Conservation (phyloP, 352 stramenopile species). For the Saprolegnia parasitica region DNA sequence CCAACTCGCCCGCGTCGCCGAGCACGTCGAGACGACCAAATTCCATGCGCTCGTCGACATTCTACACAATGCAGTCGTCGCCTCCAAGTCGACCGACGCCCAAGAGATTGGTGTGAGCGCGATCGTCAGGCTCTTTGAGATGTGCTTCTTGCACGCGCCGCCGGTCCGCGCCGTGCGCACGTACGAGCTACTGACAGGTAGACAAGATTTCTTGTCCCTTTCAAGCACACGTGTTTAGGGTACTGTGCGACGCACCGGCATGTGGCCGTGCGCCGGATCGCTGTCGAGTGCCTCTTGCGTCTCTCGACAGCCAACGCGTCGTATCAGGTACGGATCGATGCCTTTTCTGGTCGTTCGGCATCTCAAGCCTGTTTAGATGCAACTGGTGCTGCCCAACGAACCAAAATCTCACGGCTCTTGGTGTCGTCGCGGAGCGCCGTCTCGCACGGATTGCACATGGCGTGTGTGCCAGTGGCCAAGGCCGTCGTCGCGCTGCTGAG, state of each 20-base stretch:
- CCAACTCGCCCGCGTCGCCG: constrained; percentile 62
- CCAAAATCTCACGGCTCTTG: constrained; percentile 66
- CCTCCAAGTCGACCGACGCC: constrained; percentile 62
- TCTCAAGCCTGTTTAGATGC: constrained; percentile 3
- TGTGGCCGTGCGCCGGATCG: constrained; percentile 47
- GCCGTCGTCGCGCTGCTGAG: constrained; percentile 63
- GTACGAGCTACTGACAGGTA: constrained; percentile 71
- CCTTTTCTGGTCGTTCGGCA: neutral
- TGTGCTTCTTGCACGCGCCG: constrained; percentile 74
- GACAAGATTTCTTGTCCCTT: constrained; percentile 27
- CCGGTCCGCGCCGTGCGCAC: constrained; percentile 59
- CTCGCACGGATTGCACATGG: constrained; percentile 40
- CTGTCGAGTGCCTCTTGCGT: constrained; percentile 61
- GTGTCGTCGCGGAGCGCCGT: constrained; percentile 44
- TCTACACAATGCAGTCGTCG: constrained; percentile 56
- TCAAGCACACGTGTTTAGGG: too few species aligned
- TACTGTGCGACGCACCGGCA: constrained; percentile 56
- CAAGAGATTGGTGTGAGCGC: constrained; percentile 54
- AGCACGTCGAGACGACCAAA: constrained; percentile 70
- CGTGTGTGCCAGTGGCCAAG: constrained; percentile 54
- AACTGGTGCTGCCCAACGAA: constrained; percentile 56
- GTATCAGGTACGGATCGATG: constrained; percentile 55
- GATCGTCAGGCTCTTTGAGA: constrained; percentile 70
- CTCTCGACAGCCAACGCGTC: constrained; percentile 64
- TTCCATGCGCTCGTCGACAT: constrained; percentile 79